Evolutionary conservation across 768 basidiomycete species (phyloP), one percentile per base, ranked within the genome.

Genomic region (Hygrocybe coccinea): DNA sequence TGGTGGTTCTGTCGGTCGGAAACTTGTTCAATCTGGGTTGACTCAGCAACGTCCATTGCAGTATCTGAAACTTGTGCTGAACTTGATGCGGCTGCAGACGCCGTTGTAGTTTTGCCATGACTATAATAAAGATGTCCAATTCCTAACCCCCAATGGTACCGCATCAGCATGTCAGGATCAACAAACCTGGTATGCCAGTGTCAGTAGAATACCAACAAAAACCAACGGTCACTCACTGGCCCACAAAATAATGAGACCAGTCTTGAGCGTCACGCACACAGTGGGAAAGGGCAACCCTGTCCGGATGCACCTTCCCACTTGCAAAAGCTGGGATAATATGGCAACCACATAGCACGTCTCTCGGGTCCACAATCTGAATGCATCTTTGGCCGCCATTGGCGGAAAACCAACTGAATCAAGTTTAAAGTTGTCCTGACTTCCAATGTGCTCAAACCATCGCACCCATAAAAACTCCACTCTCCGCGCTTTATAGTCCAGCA

Each of bases 221-320:
- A n/a, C 12, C 25, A 17, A 17, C 15, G 9, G n/a, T 1, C 0
- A 67, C 70, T 37, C 56, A 76, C 76, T 69, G 64, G 37, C 67
- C 67, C 2, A 77, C 70, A 63, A 68, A 72, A 52, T 67, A 71
- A 50, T 60, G 65, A 6, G 52, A 47, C 64, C 66, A 76, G 44
- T 76, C 49, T 22, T 34, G n/a, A 25, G 49, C 5, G 35, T 50
- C 49, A 17, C 21, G 2, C 17, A 25, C 49, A 50, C 49, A 50
- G n/a, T 11, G n/a, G 21, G 49, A 50, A 12, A 50, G 22, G 21
- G 8, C 33, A 17, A 33, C 35, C 17, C 60, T 37, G 1, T 62
- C 58, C 1, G 67, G 65, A 5, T 22, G 22, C n/a, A n/a, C 12
- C 21, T 33, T 50, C 0, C 63, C 66, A 25, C 54, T 33, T 0